A percentile compares a stretch with the other conserved stretches of the same genome.
Conservation (phyloP, 2,329 filamentous ascomycete genomes). For the Fusarium globosum region DNA sequence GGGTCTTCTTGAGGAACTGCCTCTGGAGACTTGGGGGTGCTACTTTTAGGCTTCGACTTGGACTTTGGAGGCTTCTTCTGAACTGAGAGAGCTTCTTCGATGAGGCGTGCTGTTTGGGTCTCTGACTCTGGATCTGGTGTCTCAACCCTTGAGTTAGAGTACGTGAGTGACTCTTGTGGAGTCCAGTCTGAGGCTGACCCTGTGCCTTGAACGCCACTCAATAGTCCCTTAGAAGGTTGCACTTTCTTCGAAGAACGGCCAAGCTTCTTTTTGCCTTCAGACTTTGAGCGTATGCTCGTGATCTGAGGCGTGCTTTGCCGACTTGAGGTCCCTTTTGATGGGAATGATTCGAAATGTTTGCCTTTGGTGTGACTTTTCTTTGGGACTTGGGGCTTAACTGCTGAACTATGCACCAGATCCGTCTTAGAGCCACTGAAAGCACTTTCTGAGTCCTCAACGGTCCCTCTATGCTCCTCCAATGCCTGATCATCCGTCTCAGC, state of each 20-base stretch:
- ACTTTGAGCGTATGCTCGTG: background rate
- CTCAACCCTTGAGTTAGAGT: constrained; percentile 15
- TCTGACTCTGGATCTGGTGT: constrained; percentile 5
- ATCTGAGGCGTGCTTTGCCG: constrained; percentile 16
- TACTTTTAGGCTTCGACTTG: background rate
- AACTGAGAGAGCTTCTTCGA: background rate
- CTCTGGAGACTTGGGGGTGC: background rate
- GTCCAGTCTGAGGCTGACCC: constrained; percentile 7
- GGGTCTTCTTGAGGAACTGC: background rate
- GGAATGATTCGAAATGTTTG: constrained; percentile 2
- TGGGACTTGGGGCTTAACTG: background rate
- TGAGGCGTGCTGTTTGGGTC: background rate
- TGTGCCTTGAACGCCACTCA: background rate
- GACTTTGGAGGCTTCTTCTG: background rate
- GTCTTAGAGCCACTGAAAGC: background rate
- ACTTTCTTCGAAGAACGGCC: background rate
- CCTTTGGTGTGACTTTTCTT: background rate
- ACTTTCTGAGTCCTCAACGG: background rate
- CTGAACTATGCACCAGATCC: background rate
- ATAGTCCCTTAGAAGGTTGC: background rate
- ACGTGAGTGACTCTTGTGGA: background rate
- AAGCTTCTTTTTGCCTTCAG: constrained; percentile 5
- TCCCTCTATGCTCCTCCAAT: background rate
- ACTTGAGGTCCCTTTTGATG: constrained; percentile 13
- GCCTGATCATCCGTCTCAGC: constrained; percentile 3